phyloP scores from a whole-genome alignment of 2,329 filamentous ascomycete genomes.

The Simplicillium aogashimaense region DNA sequence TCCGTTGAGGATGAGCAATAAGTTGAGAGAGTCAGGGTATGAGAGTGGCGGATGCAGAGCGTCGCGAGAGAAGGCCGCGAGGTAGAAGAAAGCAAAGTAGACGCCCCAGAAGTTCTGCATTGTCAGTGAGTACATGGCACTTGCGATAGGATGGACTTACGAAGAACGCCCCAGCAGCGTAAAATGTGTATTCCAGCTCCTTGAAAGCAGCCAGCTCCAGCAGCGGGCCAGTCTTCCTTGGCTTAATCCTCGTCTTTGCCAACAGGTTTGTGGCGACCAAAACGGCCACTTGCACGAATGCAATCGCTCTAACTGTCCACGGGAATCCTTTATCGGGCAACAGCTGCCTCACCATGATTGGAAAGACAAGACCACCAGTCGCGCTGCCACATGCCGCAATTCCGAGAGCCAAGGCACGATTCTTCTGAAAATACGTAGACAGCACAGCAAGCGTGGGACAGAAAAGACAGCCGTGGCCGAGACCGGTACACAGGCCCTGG shows the following conservation, averaged over 20 bases:
- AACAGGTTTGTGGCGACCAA: slow-evolving; percentile 26
- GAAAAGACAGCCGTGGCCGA: slow-evolving; percentile 55
- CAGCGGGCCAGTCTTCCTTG: slow-evolving; percentile 26
- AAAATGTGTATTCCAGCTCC: slow-evolving; percentile 33
- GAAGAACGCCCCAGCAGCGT: slow-evolving; percentile 23
- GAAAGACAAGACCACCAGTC: slow-evolving; percentile 50
- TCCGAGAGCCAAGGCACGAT: slow-evolving; percentile 50
- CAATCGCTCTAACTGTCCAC: slow-evolving; percentile 50
- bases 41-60: slow-evolving; percentile 26
- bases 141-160: slow-evolving; percentile 6
- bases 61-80: slow-evolving; percentile 37
- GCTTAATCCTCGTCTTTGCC: slow-evolving; percentile 29
- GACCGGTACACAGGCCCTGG: slow-evolving; percentile 46
- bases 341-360: slow-evolving; percentile 21
- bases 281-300: slow-evolving; percentile 43
- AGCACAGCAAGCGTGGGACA: slow-evolving; percentile 54
- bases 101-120: slow-evolving; percentile 36
- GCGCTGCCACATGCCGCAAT: slow-evolving; percentile 49
- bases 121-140: background rate
- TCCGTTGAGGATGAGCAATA: slow-evolving; percentile 57
- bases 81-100: slow-evolving; percentile 51
- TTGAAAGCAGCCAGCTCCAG: slow-evolving; percentile 35
- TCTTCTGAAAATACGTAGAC: slow-evolving; percentile 53
- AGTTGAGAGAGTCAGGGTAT: slow-evolving; percentile 43
- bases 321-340: slow-evolving; percentile 22